Evolutionary conservation across 2,329 filamentous ascomycete genomes (phyloP), one percentile per base, ranked within the genome.

Genomic region (Ambrosiella cleistominuta): DNA sequence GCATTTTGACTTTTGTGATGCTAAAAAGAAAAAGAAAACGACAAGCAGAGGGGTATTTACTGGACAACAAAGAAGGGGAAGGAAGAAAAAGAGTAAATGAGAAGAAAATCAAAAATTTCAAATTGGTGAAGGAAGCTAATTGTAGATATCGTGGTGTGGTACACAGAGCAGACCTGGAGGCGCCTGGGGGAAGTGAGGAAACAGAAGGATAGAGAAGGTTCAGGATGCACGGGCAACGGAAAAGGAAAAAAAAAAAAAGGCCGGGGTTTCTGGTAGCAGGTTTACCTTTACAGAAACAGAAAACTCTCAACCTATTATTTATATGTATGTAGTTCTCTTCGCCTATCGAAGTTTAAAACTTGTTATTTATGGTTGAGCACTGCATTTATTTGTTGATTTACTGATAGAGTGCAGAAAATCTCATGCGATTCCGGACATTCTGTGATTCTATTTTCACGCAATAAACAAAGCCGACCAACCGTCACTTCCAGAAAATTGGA

Each of bases 1-100:
- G 93, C 93, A 98, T 98, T 70, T 72, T 86, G 75, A 66, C 63
- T 64, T 66, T 64, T 63, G 66, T 66, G 67, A 62, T 62, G 62
- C 56, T 57, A 60, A 59, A 61, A 60, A 64, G 64, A 63, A 60
- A 62, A 65, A 61, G 63, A 63, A 64, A 61, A 57, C 35, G 13
- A n/a, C 8, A 54, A n/a, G 44, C 17, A 49, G 39, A 42, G 12
- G 57, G 54, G 54, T 61, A 59, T 61, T 57, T 54, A 56, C 45
- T 54, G 51, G 57, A 42, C 62, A 62, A 61, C 60, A 62, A 63
- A 62, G 64, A 63, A 63, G 62, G 63, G 64, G 50, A 42, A 60
- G 36, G 12, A 27, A 47, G 12, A 53, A 39, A 52, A 54, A 51
- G 37, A 51, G 54, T 54, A 56, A 11, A 55, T 39, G 17, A 40